Base-by-base conservation (phyloP, 2,329 filamentous ascomycete species). In the Orbilia quercus region DNA sequence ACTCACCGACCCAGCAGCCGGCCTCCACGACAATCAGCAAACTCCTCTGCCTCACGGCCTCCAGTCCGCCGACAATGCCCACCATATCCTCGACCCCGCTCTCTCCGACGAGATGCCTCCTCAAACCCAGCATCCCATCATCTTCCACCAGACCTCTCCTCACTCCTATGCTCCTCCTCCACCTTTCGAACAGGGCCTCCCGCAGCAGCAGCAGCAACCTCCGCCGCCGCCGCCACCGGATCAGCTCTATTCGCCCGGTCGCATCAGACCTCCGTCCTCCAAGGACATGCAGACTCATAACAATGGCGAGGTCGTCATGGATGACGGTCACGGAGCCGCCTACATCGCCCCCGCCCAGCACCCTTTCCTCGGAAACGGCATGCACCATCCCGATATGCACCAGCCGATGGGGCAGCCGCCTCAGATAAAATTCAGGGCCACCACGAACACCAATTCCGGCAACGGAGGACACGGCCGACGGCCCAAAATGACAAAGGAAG, bases 31-130 rank as follows among this genome's bases (percentile, higher is more conserved):
- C 59, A 16, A 42, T 28, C 67, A 72, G 59, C 67, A 72, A 65
- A 54, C 67, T 25, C 22, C 59, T 6, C 34, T 72, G 31, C 36
- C 59, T 60, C 67, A 72, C 42, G 59, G 44, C n/a, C 53, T 72
- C 20, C 59, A 54, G 16, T 18, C 59, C 23, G 18, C 59, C 53
- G 67, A 65, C 44, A 65, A 72, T 65, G 59, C 67, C 40, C 59
- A 64, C 53, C 67, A 72, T 28, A 65, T 72, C 38, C 48, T 72
- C 36, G 67, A 72, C 34, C 67, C 67, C 18, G 67, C 67, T 11
- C 67, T 72, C 67, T 72, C 67, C 53, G 67, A 72, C 40, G 67
- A 72, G 51, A 64, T 72, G 53, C 67, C 67, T 4, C 53, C 66
- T 11, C 67, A 72, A 59, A 59, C 53, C 20, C 67, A 53, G 16